Percentiles rank a stretch among this genome's conserved stretches.
Conservation (phyloP, 345 rosid genomes). For the Syzygium grande region DNA sequence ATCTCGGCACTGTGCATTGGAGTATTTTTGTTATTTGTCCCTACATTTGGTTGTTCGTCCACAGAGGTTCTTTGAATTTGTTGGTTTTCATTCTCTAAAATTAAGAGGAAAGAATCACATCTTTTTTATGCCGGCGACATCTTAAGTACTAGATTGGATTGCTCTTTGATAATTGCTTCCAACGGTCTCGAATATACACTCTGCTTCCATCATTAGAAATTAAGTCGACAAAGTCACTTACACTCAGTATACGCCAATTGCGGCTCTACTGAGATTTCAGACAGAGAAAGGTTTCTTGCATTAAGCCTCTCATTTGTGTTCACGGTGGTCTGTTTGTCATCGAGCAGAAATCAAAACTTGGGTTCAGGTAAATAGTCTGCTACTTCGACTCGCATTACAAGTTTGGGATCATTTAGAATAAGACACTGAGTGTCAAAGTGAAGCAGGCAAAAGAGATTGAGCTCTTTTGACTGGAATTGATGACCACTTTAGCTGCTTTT, state of each 20-base stretch:
- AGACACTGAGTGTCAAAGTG: background rate
- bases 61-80: background rate
- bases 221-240: background rate
- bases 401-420: background rate
- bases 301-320: background rate
- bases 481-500: background rate
- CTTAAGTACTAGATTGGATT: background rate
- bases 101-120: background rate
- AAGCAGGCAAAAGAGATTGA: background rate
- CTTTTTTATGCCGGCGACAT: background rate
- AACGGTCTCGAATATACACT: background rate
- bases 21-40: background rate
- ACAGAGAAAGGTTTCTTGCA: background rate
- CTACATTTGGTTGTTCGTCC: background rate
- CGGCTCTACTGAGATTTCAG: background rate
- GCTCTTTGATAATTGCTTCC: background rate
- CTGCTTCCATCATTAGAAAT: background rate
- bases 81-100: background rate
- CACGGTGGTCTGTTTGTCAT: background rate
- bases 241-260: background rate
- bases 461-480: background rate
- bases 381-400: background rate
- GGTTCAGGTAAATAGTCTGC: background rate
- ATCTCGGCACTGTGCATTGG: background rate
- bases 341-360: background rate